A percentile compares a stretch with the other conserved stretches of the same genome.
These are phyloP conservation scores for Delonix regia DNA, from an alignment of 306 rosid genomes.

Conservation along the genomic window DNA sequence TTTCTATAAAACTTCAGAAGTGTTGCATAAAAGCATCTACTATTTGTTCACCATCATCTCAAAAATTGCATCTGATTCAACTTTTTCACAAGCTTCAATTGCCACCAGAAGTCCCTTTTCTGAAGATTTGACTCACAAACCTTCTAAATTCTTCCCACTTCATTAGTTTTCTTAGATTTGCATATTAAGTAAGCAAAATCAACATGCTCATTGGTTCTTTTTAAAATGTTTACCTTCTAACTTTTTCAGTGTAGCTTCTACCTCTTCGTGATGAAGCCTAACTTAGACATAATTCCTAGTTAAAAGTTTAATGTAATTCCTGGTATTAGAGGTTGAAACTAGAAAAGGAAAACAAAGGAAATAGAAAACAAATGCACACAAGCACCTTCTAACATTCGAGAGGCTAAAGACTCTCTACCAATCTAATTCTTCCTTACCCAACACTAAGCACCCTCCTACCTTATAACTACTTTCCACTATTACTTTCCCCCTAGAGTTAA, in stretches of 20 bases:
- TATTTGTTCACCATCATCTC: slow-evolving; percentile 50
- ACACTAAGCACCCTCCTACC: no score
- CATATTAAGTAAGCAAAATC: slow-evolving; percentile 58
- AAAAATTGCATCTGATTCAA: slow-evolving; percentile 75
- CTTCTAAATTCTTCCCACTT: slow-evolving; percentile 76
- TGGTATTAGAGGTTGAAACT: no score
- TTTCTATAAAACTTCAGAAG: slow-evolving; percentile 61
- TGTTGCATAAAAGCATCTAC: slow-evolving; percentile 46
- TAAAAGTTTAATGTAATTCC: no score
- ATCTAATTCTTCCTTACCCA: no score
- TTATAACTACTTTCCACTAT: no score
- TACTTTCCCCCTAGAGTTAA: no score
- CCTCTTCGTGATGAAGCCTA: slow-evolving; percentile 61
- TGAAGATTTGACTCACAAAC: slow-evolving; percentile 52
- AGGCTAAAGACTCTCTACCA: no score
- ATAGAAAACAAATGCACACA: no score
- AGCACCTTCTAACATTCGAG: no score
- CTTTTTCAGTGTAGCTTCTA: slow-evolving; percentile 61
- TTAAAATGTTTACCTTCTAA: slow-evolving; percentile 62
- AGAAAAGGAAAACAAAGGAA: no score
- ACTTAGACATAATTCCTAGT: slow-evolving; percentile 61
- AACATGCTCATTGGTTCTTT: slow-evolving; percentile 37
- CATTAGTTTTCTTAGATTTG: slow-evolving; percentile 63
- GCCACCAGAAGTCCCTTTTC: slow-evolving; percentile 57
- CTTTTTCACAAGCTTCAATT: slow-evolving; percentile 70